These are phyloP conservation scores for Favolaschia claudopus DNA, from an alignment of 768 basidiomycete species.

Conservation along the genomic window DNA sequence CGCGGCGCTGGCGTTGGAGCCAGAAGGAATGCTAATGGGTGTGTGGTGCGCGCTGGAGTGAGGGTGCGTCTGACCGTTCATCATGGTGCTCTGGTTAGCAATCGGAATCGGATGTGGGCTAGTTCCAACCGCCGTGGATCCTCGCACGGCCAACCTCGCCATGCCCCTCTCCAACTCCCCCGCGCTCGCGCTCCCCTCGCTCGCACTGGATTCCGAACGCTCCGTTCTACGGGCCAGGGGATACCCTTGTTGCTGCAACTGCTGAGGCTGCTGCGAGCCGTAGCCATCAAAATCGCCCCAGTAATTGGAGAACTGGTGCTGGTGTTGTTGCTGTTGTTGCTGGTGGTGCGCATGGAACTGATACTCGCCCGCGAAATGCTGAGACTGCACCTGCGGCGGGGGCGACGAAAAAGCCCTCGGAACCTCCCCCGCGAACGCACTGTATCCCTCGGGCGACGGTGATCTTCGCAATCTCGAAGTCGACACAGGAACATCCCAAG, in stretches of 20 bases:
- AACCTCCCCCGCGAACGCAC: constrained; percentile 19
- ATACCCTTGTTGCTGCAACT: neutral
- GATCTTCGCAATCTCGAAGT: neutral
- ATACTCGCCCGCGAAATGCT: no score
- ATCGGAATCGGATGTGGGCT: constrained; percentile 19
- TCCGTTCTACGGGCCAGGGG: constrained; percentile 10
- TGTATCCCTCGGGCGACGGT: constrained; percentile 3
- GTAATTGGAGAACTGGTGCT: no score
- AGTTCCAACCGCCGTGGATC: neutral
- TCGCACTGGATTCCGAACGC: constrained; percentile 21
- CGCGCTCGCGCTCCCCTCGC: constrained; percentile 5
- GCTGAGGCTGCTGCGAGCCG: neutral
- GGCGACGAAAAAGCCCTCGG: constrained; percentile 27
- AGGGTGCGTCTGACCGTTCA: constrained; percentile 16
- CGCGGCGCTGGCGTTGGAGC: constrained; percentile 47
- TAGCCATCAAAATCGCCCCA: no score
- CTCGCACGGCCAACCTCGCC: constrained; percentile 3
- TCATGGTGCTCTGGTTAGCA: constrained; percentile 21
- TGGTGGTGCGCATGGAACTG: constrained; percentile 6
- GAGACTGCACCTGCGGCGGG: constrained; percentile 18
- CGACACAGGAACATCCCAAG: constrained; percentile 39
- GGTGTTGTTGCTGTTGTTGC: neutral
- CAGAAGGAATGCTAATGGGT: constrained; percentile 23
- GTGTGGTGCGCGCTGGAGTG: neutral
- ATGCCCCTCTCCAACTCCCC: constrained; percentile 14